These are phyloP conservation scores for Lentinula novae-zelandiae DNA, from an alignment of 1,284 basidiomycete genomes.

Conservation along the genomic window DNA sequence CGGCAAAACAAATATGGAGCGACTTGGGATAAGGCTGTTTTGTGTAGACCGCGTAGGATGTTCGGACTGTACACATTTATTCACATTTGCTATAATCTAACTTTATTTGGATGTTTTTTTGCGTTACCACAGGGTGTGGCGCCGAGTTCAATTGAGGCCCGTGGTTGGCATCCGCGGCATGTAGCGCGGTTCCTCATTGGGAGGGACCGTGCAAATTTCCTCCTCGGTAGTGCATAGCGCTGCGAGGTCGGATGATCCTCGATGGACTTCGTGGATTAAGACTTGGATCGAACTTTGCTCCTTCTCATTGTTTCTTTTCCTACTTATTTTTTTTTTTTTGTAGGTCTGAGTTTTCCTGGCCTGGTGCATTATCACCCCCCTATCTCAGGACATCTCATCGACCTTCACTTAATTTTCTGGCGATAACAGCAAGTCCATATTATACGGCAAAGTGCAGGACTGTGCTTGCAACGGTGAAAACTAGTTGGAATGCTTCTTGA, in stretches of 20 bases:
- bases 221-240: too few relatives aligned
- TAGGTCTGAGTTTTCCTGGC: conserved; percentile 25
- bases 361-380: too few relatives aligned
- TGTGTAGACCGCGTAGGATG: neutral
- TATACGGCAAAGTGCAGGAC: too few relatives aligned
- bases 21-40: neutral
- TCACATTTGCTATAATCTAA: neutral
- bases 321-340: too few relatives aligned
- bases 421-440: conserved; percentile 27
- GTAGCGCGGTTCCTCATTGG: too few relatives aligned
- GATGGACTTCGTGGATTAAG: too few relatives aligned
- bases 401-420: conserved; percentile 26
- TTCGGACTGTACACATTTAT: neutral
- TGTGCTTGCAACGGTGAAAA: conserved; percentile 30
- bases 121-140: neutral
- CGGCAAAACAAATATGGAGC: conserved; percentile 51
- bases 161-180: neutral
- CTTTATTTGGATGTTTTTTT: neutral
- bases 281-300: too few relatives aligned
- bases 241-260: too few relatives aligned
- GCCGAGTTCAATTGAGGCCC: neutral
- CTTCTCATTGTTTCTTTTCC: too few relatives aligned
- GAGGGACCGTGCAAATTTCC: too few relatives aligned
- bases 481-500: too few relatives aligned
- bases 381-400: too few relatives aligned